Evolutionary conservation across 768 basidiomycete genomes (phyloP).

Genomic region (Agaricus bisporus): DNA sequence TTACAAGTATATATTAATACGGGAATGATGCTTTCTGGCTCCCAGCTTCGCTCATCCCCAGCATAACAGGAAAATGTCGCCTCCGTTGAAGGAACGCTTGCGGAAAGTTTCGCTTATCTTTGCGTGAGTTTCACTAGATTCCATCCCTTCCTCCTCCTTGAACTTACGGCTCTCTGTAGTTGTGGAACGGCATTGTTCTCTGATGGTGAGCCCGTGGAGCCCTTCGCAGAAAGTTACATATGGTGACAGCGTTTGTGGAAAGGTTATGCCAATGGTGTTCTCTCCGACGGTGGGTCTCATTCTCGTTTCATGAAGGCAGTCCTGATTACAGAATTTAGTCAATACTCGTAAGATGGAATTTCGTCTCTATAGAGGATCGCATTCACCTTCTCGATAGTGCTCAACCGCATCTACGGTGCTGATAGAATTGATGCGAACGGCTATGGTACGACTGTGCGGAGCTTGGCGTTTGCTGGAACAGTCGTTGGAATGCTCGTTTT

Average conservation of each 20-base stretch:
- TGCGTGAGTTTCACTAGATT: conserved; percentile 44
- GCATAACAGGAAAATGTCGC: conserved; percentile 4
- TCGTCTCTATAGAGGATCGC: neutral
- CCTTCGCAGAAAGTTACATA: neutral
- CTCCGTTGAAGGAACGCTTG: conserved; percentile 28
- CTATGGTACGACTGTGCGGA: conserved; percentile 58
- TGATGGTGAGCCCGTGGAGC: conserved; percentile 46
- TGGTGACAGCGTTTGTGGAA: conserved; percentile 5
- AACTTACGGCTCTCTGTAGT: conserved; percentile 25
- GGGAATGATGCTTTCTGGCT: neutral
- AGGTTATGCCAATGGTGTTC: conserved; percentile 81
- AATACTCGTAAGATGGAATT: conserved; percentile 48
- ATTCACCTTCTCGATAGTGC: conserved; percentile 34
- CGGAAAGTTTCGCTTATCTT: conserved; percentile 76
- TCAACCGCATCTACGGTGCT: conserved; percentile 65
- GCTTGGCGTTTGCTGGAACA: conserved; percentile 79
- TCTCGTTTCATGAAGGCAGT: neutral
- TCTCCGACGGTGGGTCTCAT: conserved; percentile 58
- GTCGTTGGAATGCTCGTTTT: conserved; percentile 82
- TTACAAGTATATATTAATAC: neutral
- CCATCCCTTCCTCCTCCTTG: neutral
- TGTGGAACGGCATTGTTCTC: conserved; percentile 88
- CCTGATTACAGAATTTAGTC: conserved; percentile 32
- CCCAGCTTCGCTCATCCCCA: neutral
- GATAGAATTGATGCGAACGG: conserved; percentile 43